phyloP scores from a whole-genome alignment of 331 rosid species.

The Stylosanthes scabra region DNA sequence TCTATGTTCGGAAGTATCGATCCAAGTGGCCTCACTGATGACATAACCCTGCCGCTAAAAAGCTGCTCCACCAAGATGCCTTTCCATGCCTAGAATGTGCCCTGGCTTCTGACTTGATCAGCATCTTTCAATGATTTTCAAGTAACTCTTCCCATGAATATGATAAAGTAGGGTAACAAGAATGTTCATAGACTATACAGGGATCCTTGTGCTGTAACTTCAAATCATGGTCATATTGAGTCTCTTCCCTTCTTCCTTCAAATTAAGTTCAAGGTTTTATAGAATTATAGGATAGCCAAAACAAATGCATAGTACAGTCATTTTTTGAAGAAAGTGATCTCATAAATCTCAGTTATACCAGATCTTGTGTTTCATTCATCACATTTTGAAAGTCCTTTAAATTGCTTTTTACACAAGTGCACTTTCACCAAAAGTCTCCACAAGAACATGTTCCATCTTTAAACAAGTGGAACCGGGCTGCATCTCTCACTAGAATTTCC shows the following conservation, averaged over 20 bases:
- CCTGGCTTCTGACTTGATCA: neutral
- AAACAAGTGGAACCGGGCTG: conserved; percentile 81
- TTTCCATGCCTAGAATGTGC: neutral
- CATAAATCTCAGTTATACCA: neutral
- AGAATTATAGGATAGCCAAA: conserved; percentile 2
- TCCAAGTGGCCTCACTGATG: neutral
- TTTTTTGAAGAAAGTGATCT: conserved; percentile 17
- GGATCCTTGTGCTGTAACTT: neutral
- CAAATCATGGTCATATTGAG: neutral
- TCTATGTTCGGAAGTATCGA: neutral
- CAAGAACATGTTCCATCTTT: conserved; percentile 84
- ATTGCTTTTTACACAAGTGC: conserved; percentile 7
- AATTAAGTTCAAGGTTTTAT: conserved; percentile 9
- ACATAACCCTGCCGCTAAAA: neutral
- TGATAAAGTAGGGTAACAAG: neutral
- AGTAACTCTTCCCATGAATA: neutral
- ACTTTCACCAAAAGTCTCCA: conserved; percentile 83
- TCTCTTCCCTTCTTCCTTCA: neutral
- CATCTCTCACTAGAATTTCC: conserved; percentile 88
- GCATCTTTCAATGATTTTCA: neutral
- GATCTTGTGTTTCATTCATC: neutral
- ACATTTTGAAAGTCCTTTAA: neutral
- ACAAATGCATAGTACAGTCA: conserved; percentile 11
- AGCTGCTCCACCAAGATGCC: neutral
- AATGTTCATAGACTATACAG: neutral